Conservation (phyloP, 1,284 basidiomycete species). For the Tetrapyrgos nigripes region DNA sequence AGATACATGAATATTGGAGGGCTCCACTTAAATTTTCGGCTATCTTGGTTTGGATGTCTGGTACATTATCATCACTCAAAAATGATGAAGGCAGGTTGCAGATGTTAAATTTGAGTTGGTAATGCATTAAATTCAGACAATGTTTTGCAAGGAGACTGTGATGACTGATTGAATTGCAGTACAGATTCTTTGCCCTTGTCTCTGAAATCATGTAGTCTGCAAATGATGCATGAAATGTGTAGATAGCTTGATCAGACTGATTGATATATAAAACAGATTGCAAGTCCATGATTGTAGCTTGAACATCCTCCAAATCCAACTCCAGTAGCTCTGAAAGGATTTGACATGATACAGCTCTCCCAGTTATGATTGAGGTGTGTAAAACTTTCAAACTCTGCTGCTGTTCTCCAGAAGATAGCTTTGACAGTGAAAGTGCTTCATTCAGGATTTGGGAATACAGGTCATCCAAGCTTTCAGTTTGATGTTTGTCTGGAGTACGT, state of each 20-base stretch:
- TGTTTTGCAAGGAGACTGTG: neutral
- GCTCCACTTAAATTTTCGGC: neutral
- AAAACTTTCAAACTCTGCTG: slow-evolving; percentile 4
- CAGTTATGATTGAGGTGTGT: neutral
- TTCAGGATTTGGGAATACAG: slow-evolving; percentile 2
- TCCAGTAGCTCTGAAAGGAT: neutral
- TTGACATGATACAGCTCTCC: neutral
- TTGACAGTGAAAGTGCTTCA: neutral
- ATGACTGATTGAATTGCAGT: neutral
- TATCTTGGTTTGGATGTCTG: neutral
- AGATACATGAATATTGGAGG: slow-evolving; percentile 4
- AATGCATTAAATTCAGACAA: slow-evolving; percentile 1
- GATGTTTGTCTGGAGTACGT: neutral
- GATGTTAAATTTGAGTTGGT: slow-evolving; percentile 9
- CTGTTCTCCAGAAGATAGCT: neutral
- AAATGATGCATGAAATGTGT: slow-evolving; percentile 11
- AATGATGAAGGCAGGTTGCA: neutral
- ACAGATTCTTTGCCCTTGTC: neutral
- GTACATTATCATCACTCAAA: neutral
- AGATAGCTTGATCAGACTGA: neutral
- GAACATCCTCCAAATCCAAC: neutral
- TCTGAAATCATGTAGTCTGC: neutral
- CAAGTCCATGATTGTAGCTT: neutral
- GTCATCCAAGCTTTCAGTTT: neutral
- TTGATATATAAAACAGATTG: slow-evolving; percentile 5